Base-by-base conservation (phyloP, 305 asterid species). In the Galium porrigens region DNA sequence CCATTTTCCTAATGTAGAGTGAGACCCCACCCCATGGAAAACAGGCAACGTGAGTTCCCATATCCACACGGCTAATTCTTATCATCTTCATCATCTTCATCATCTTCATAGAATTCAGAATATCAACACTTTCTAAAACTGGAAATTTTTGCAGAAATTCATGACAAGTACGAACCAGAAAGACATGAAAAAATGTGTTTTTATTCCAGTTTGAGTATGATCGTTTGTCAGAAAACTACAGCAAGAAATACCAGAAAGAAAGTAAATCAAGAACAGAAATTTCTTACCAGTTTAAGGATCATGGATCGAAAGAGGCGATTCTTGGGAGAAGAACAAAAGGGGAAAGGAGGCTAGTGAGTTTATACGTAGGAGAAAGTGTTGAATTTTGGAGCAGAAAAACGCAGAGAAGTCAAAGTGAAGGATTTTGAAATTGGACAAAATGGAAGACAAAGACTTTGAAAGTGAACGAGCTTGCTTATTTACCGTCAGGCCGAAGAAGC, bases 381-480 rank as follows among this genome's bases (percentile, higher is more conserved):
- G 66, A 70, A 64, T 49, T 42, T 25, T 57, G 18, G 29, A 46
- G 52, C 14, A 18, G 17, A 17, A 3, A 58, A 48, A 41, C 5
- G 2, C 15, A 39, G 20, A 51, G 18, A 71, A 65, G 75, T 71
- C 70, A 66, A 71, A 49, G 53, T 52, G 12, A 17, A 49, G 62
- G 41, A 58, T 64, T 20, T 68, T 20, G 25, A 33, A 64, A 20
- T 41, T 41, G 48, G 15, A 5, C 15, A 37, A 14, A 56, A 14
- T 58, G 44, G 41, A 10, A 12, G 74, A 55, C 15, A 33, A 14
- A 42, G 68, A 52, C 52, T 33, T 64, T 34, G 69, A 65, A 52
- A 65, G 51, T 10, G 41, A 25, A 52, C 69, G 68, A 60, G 60
- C 34, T 4, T 64, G 3, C 0, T 49, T 33, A 6, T 46, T 46